Conservation (phyloP, 495 filamentous ascomycete species). For the Aspergillus baeticus region DNA sequence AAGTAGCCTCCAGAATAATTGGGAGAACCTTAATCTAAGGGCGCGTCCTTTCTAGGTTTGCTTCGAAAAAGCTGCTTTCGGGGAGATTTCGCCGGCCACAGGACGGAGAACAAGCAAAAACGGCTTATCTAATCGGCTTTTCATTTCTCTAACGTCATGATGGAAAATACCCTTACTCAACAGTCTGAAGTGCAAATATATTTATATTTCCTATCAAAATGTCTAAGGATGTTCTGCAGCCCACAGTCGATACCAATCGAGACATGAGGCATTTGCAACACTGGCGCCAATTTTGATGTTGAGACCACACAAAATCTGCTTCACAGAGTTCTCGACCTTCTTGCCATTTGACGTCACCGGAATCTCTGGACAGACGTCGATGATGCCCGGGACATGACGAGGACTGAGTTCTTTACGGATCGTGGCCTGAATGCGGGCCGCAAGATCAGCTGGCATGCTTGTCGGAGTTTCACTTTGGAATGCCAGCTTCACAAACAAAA, state of each 20-base stretch:
- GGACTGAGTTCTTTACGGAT: conserved; percentile 76
- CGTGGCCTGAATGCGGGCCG: conserved; percentile 55
- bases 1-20: background rate
- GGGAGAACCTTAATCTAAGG: conserved; percentile 1
- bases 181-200: background rate
- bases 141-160: background rate
- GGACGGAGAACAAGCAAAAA: conserved; percentile 17
- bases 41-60: conserved; percentile 9
- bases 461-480: conserved; percentile 24
- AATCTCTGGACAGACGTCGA: conserved; percentile 77
- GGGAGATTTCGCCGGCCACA: conserved; percentile 20
- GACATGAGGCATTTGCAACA: conserved; percentile 78
- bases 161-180: background rate
- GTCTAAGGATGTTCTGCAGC: conserved; percentile 40
- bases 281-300: conserved; percentile 82
- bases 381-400: conserved; percentile 79
- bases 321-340: conserved; percentile 91
- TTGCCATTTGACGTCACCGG: conserved; percentile 90
- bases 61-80: conserved; percentile 13
- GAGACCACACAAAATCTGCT: conserved; percentile 88
- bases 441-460: conserved; percentile 43
- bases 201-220: no score
- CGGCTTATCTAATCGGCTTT: conserved; percentile 28
- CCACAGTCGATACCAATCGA: conserved; percentile 85
- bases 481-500: conserved; percentile 78